Evolutionary conservation across 495 filamentous ascomycete species (phyloP), one percentile per base, ranked within the genome.

Genomic region (Xylaria curta): DNA sequence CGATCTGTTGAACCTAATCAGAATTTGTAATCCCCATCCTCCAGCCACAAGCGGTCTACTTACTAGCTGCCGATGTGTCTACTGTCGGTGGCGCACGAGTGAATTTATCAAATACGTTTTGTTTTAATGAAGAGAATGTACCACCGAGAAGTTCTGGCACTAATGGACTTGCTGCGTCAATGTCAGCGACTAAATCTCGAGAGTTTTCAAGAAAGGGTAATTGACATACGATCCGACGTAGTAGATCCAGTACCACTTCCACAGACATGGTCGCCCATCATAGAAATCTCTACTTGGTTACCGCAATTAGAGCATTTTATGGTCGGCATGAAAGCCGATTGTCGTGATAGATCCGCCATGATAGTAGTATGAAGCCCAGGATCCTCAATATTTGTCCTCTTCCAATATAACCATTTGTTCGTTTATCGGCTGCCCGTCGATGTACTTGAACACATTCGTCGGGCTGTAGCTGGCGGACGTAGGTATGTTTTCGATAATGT

Each of bases 251-350:
- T 75, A 46, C 82, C 79, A 81, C n/a, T 28, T 46, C 49, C 65
- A 46, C 93, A 97, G 69, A 92, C 80, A 87, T 99, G 96, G 74
- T 99, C 95, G 53, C 94, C 96, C 93, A 99, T 93, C 76, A 89
- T 82, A 10, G 92, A 91, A 74, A 99, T 98, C 77, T 95, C 93
- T 71, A 98, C 94, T 78, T 96, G 89, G 44, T 84, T 82, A 59
- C 90, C 90, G 78, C 96, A 99, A 79, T 87, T 92, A 62, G 97
- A 98, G 85, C 96, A 99, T 89, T 97, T 98, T 81, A 99, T 94
- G 24, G 90, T 90, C 76, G 95, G 94, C 85, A 99, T 86, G 63
- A 95, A 90, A 83, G 88, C 90, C 83, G 89, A 88, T 71, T 88
- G 86, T 76, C 90, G 83, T 73, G 84, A 81, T 51, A 81, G 72